Percentiles rank a stretch among this genome's conserved stretches.
These are phyloP conservation scores for Ophiorrhiza pumila DNA, from an alignment of 257 asterid genomes.

Conservation along the genomic window DNA sequence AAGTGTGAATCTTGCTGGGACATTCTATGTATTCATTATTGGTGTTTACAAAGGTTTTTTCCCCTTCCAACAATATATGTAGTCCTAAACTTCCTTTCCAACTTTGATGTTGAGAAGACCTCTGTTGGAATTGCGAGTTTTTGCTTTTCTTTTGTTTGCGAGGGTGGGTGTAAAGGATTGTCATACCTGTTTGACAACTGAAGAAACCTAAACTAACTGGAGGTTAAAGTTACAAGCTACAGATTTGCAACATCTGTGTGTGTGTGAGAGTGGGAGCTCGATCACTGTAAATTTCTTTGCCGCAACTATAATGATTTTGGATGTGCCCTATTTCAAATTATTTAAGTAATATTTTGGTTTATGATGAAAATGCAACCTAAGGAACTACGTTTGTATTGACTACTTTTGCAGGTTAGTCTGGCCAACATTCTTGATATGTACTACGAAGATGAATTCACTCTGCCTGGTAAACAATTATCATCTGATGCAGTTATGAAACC, in stretches of 20 bases:
- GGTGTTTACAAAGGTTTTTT: background rate
- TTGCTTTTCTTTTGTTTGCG: background rate
- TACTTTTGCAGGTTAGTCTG: conserved; percentile 60
- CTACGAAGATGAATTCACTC: conserved; percentile 80
- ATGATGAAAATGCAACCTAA: background rate
- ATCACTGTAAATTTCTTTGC: no score
- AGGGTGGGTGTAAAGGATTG: background rate
- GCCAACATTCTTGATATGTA: conserved; percentile 73
- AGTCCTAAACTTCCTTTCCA: background rate
- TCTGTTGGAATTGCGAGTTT: background rate
- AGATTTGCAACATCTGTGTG: no score
- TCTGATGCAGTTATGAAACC: conserved; percentile 52
- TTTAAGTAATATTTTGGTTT: background rate
- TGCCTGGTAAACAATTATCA: conserved; percentile 60
- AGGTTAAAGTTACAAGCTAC: background rate
- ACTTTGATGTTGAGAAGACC: conserved; percentile 7
- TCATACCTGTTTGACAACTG: background rate
- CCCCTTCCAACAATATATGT: background rate
- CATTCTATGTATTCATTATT: background rate
- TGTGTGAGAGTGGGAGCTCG: background rate
- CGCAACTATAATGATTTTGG: no score
- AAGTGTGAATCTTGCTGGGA: background rate
- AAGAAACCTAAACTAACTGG: background rate
- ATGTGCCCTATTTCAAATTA: background rate
- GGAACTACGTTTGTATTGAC: conserved; percentile 15